phyloP scores from a whole-genome alignment of 2,329 filamentous ascomycete species.

The Blastomyces parvus region DNA sequence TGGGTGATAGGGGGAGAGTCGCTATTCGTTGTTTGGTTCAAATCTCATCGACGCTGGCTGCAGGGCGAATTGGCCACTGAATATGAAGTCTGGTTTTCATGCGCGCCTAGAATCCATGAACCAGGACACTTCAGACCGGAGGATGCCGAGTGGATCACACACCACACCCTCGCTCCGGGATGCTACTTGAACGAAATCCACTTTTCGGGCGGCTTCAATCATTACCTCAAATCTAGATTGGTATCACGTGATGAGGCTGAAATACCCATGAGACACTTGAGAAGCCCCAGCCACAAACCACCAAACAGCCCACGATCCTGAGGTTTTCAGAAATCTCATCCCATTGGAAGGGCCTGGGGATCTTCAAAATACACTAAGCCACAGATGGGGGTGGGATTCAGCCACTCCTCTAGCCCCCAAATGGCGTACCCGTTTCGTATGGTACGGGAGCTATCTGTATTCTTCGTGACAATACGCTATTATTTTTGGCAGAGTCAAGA shows the following conservation, averaged over 20 bases:
- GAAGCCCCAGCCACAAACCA: neutral
- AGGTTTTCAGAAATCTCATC: no score
- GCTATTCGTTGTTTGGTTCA: neutral
- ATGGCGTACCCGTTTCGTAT: neutral
- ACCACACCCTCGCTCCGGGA: neutral
- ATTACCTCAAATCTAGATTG: no score
- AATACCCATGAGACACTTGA: neutral
- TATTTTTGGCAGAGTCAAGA: neutral
- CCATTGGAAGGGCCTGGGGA: neutral
- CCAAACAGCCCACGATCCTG: neutral
- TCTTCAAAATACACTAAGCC: neutral
- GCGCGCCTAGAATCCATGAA: neutral
- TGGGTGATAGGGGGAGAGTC: neutral
- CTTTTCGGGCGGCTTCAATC: neutral
- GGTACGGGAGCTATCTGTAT: constrained; percentile 1
- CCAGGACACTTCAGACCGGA: neutral
- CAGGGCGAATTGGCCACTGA: neutral
- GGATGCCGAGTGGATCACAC: neutral
- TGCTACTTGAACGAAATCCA: neutral
- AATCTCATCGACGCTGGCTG: neutral
- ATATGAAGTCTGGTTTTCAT: neutral
- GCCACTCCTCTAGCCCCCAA: neutral
- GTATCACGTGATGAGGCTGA: neutral
- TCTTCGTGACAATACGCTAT: neutral
- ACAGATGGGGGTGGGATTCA: neutral